A percentile compares a stretch with the other conserved stretches of the same genome.
These are phyloP conservation scores for Leishmania tropica DNA, from an alignment of 208 protist species.

Conservation along the genomic window DNA sequence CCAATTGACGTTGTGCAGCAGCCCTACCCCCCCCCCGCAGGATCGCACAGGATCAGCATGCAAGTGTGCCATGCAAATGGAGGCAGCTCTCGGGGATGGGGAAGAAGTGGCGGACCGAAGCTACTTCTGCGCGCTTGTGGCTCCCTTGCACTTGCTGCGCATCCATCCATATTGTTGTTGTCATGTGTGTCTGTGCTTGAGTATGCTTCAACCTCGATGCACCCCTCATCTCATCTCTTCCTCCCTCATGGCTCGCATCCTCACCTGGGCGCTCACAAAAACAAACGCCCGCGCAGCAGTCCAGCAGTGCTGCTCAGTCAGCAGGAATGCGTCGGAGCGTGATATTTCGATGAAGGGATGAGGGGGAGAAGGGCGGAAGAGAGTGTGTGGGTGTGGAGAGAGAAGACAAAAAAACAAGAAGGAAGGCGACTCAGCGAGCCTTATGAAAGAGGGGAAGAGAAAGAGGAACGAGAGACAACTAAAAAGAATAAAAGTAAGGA, in stretches of 20 bases:
- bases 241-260: background rate
- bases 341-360: background rate
- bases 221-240: background rate
- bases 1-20: background rate
- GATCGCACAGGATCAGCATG: background rate
- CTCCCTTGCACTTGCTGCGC: background rate
- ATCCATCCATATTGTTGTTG: background rate
- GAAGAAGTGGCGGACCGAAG: background rate
- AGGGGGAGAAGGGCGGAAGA: background rate
- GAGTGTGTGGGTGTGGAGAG: background rate
- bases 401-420: background rate
- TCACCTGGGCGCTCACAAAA: background rate
- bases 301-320: background rate
- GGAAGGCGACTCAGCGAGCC: background rate
- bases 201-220: background rate
- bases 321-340: background rate
- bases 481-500: slow-evolving; percentile 3
- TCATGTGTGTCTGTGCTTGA: background rate
- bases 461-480: background rate
- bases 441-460: background rate
- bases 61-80: background rate
- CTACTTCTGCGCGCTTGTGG: background rate
- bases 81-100: background rate
- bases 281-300: background rate
- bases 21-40: background rate